Evolutionary conservation across 345 rosid species (phyloP).

Genomic region (Lenwebbia sp.): DNA sequence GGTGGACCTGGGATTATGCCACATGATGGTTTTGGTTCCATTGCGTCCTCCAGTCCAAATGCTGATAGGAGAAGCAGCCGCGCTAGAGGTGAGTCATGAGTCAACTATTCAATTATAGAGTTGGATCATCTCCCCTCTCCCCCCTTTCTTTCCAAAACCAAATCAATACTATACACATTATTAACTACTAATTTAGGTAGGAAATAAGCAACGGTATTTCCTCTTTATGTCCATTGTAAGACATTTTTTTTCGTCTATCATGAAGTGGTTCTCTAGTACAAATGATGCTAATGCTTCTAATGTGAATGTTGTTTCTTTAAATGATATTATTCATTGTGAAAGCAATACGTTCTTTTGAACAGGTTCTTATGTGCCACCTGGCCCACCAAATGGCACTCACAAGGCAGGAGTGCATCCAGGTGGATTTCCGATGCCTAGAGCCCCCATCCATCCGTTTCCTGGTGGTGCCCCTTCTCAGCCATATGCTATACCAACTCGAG

Average conservation of each 20-base stretch:
- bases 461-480: slow-evolving; percentile 90
- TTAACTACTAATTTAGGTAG: background rate
- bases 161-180: background rate
- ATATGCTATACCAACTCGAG: slow-evolving; percentile 90
- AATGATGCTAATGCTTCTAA: background rate
- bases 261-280: background rate
- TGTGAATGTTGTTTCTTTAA: background rate
- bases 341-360: background rate
- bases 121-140: background rate
- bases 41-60: slow-evolving; percentile 39
- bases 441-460: slow-evolving; percentile 69
- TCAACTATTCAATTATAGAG: background rate
- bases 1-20: slow-evolving; percentile 77
- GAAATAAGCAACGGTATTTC: background rate
- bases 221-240: background rate
- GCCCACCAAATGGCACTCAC: slow-evolving; percentile 79
- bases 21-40: slow-evolving; percentile 59
- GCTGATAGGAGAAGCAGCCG: slow-evolving; percentile 85
- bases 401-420: slow-evolving; percentile 87
- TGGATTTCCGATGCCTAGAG: slow-evolving; percentile 81
- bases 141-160: background rate
- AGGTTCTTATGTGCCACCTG: slow-evolving; percentile 77
- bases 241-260: background rate
- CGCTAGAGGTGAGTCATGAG: slow-evolving; percentile 48
- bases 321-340: background rate